Evolutionary conservation across 768 basidiomycete genomes (phyloP), one percentile per base, ranked within the genome.

Genomic region (Rhodotorula toruloides): DNA sequence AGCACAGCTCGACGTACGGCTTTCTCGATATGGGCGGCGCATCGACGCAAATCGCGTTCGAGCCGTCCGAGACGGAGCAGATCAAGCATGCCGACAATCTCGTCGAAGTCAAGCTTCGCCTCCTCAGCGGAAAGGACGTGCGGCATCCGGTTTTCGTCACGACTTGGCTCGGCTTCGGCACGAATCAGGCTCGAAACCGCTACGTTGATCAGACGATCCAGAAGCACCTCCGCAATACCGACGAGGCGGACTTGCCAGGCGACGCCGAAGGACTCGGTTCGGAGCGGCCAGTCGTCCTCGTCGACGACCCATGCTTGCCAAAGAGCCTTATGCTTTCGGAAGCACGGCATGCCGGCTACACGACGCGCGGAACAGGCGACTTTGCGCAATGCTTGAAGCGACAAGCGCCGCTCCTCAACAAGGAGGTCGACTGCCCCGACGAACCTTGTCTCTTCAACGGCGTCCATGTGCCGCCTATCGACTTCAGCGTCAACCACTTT

Each of bases 21-120:
- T 99, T 99, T 77, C 81, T 99, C 71, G 96, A 99, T 77, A 99
- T 98, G 96, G 96, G 96, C 58, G 94, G 96, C 32, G 96, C 96
- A 25, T 97, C 93, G 21, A 98, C 94, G 13, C 96, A 99, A 78
- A 93, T 99, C 68, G 96, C 96, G 17, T 99, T 98, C 74, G 92
- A 97, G 74, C 96, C 96, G 0, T 83, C 83, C 48, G 70, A 74
- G 27, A 77, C 80, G 11, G 86, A 85, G 63, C 82, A 83, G 64
- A 78, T 58, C 21, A 61, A 67, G 48, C 81, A 83, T 61, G 77
- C 83, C 42, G 83, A 85, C 58, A 83, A 86, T 61, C 81, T 98
- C 25, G 83, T 88, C 42, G 85, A 88, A 70, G 91, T 99, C 50
- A 82, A 87, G 42, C 76, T 98, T 62, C 84, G 90, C 54, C 80